phyloP scores from a whole-genome alignment of 2,329 filamentous ascomycete genomes.

The Trichoderma arundinaceum region DNA sequence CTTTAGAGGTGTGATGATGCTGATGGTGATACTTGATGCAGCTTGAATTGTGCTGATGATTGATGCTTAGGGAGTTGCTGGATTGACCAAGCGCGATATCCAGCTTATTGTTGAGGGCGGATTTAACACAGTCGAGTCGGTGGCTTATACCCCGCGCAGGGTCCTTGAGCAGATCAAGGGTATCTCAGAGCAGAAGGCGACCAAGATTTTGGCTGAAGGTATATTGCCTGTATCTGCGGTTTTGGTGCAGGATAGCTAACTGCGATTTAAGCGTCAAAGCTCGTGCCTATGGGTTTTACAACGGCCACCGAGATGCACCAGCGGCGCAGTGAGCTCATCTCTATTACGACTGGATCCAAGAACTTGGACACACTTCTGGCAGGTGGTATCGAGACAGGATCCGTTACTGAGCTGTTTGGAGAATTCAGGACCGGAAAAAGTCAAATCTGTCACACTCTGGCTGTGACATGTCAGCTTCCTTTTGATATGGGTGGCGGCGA shows the following conservation, averaged over 20 bases:
- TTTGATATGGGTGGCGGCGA: constrained; percentile 99
- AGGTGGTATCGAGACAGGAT: constrained; percentile 94
- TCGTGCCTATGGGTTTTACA: constrained; percentile 98
- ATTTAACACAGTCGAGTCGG: constrained; percentile 92
- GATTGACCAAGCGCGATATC: constrained; percentile 93
- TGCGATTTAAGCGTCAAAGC: constrained; percentile 73
- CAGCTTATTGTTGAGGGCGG: constrained; percentile 91
- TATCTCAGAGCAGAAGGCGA: constrained; percentile 95
- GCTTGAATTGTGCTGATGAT: neutral
- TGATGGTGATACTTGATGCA: neutral
- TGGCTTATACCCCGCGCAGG: constrained; percentile 87
- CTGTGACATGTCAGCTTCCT: constrained; percentile 94
- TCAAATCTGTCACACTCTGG: constrained; percentile 98
- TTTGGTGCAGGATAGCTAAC: constrained; percentile 1
- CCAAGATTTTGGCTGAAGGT: constrained; percentile 90
- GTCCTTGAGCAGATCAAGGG: constrained; percentile 94
- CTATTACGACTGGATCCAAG: constrained; percentile 97
- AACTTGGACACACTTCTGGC: constrained; percentile 94
- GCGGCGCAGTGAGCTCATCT: constrained; percentile 93
- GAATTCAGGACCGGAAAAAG: constrained; percentile 98
- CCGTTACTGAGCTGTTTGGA: constrained; percentile 96
- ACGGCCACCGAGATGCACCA: constrained; percentile 99
- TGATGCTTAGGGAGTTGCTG: constrained; percentile 72
- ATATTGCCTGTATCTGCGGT: constrained; percentile 25
- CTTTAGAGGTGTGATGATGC: constrained; percentile 74